Evolutionary conservation across 306 rosid genomes (phyloP), one percentile per base, ranked within the genome.

Genomic region (Ceratonia siliqua): DNA sequence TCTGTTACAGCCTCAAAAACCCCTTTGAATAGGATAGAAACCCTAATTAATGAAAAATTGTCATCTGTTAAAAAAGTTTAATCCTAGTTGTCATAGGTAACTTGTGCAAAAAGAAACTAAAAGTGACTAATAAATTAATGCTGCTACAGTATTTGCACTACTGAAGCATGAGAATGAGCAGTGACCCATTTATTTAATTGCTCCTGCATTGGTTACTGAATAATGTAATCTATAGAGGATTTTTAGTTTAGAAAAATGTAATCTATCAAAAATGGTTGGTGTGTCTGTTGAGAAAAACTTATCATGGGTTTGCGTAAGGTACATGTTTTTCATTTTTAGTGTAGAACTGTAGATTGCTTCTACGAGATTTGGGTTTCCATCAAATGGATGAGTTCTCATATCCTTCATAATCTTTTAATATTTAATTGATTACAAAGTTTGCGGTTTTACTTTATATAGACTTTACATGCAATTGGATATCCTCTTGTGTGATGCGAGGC

Each of bases 401-500:
- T 68, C 10, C 48, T 75, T 56, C 24, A 53, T 36, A 54, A 39
- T 36, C 27, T 28, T 64, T 63, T 17, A 14, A 49, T 52, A 42
- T 21, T 17, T 20, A 39, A 73, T 48, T 13, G 3, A 22, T 33
- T 12, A 7, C 0, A n/a, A 13, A 10, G 2, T 56, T 58, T 49
- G 39, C 32, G 42, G 8, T 6, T 14, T 61, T 42, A 11, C n/a
- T 42, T 8, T 35, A 12, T 15, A 5, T 68, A 41, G 20, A 53
- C 24, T 53, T 73, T 20, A 82, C 32, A 42, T 73, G 39, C 41
- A 61, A 59, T 27, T 66, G 5, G n/a, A 14, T 3, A 22, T 48
- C 15, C 54, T 50, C 5, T 48, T 13, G 9, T 39, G 32, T 33
- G 39, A 10, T 13, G 41, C 9, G 35, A 50, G n/a, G n/a, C 21